Conservation (phyloP, 192 early-diverging fungal species). For the Mortierella antarctica region DNA sequence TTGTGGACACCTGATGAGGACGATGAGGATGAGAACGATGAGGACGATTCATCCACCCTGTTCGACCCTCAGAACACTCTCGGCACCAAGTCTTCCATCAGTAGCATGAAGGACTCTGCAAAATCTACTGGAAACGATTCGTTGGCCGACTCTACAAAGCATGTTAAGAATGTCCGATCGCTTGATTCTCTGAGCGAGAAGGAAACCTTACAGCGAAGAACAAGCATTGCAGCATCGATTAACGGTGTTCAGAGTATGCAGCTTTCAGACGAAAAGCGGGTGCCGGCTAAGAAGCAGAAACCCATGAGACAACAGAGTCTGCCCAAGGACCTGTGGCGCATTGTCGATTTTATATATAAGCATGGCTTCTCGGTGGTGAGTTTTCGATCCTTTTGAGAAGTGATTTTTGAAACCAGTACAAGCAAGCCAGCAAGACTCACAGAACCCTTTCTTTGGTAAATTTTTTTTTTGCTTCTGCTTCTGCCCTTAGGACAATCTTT, state of each 20-base stretch:
- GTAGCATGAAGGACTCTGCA: conserved; percentile 40
- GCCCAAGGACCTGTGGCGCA: conserved; percentile 78
- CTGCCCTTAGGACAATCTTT: conserved; percentile 68
- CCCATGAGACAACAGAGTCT: conserved; percentile 48
- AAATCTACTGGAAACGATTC: conserved; percentile 24
- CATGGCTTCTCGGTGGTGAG: conserved; percentile 72
- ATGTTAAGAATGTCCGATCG: conserved; percentile 34
- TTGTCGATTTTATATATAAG: conserved; percentile 78
- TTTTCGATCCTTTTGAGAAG: background rate
- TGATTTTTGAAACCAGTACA: no score
- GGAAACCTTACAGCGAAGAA: conserved; percentile 1
- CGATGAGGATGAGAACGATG: conserved; percentile 31
- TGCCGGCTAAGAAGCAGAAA: conserved; percentile 21
- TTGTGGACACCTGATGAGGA: conserved; percentile 58
- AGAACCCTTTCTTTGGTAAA: background rate
- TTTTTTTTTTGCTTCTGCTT: background rate
- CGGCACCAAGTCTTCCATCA: conserved; percentile 59
- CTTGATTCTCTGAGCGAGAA: conserved; percentile 26
- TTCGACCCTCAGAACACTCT: conserved; percentile 57
- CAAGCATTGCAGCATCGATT: background rate
- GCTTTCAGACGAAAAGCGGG: background rate
- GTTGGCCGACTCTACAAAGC: background rate
- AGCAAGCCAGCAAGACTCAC: background rate
- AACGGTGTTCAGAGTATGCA: background rate
- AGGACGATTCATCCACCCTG: conserved; percentile 50